phyloP scores from a whole-genome alignment of 2,329 filamentous ascomycete species.

The Akanthomyces uredinophilus region DNA sequence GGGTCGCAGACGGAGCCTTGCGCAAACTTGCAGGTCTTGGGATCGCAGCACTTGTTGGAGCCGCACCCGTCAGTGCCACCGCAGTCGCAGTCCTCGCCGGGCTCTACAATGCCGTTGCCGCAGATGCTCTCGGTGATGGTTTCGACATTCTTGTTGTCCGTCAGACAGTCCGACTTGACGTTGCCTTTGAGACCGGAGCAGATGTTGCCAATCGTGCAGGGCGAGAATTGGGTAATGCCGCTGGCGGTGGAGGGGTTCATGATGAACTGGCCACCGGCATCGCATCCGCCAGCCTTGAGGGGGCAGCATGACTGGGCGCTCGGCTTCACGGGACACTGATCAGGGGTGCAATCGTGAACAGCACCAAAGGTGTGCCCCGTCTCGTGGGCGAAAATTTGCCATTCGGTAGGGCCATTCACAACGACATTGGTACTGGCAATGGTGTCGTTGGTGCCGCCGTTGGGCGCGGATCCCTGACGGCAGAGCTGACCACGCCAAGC shows the following conservation, averaged over 20 bases:
- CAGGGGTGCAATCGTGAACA: constrained; percentile 79
- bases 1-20: constrained; percentile 71
- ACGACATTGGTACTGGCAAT: constrained; percentile 88
- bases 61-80: constrained; percentile 70
- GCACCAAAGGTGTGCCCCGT: constrained; percentile 92
- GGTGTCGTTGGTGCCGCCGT: constrained; percentile 57
- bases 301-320: constrained; percentile 68
- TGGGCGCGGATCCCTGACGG: constrained; percentile 50
- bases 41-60: constrained; percentile 75
- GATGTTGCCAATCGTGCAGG: constrained; percentile 88
- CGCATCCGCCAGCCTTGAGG: constrained; percentile 59
- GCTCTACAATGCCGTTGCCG: constrained; percentile 94
- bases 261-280: constrained; percentile 75
- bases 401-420: constrained; percentile 74
- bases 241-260: constrained; percentile 88
- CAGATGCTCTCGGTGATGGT: constrained; percentile 82
- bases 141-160: constrained; percentile 76
- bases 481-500: constrained; percentile 93
- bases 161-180: constrained; percentile 71
- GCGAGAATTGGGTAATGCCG: constrained; percentile 74
- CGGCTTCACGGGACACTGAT: constrained; percentile 61
- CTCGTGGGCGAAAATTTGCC: constrained; percentile 95
- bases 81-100: constrained; percentile 93
- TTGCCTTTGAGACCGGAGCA: constrained; percentile 79
- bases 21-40: constrained; percentile 81